Evolutionary conservation across 371 early-diverging fungal genomes (phyloP).

Genomic region (Gilbertella persicaria): DNA sequence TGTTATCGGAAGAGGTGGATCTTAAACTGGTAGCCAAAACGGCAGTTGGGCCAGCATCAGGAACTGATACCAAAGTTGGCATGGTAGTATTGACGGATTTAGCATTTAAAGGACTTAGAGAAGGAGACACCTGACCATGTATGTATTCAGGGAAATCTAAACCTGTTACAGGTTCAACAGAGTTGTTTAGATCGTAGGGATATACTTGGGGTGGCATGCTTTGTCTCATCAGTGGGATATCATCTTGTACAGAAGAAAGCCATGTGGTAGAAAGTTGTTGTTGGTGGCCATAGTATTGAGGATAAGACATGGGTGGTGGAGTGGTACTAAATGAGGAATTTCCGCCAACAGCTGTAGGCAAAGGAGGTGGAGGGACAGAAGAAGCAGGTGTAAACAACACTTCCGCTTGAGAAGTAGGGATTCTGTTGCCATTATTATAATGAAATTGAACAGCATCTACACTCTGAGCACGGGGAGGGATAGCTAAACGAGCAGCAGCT

Average conservation of each 20-base stretch:
- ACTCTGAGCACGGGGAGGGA: slow-evolving; percentile 31
- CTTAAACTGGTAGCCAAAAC: slow-evolving; percentile 27
- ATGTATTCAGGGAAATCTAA: slow-evolving; percentile 35
- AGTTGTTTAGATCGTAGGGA: slow-evolving; percentile 16
- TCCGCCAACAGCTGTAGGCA: not conserved
- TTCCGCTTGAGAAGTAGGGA: slow-evolving; percentile 5
- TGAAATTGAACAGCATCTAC: slow-evolving; percentile 34
- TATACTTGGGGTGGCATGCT: slow-evolving; percentile 36
- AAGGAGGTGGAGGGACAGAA: slow-evolving; percentile 19
- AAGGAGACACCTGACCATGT: slow-evolving; percentile 29
- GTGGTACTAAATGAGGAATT: slow-evolving; percentile 1
- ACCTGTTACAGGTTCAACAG: not conserved
- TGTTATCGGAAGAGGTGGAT: not conserved
- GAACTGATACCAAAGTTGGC: slow-evolving; percentile 42
- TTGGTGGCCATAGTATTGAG: not conserved
- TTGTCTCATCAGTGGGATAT: slow-evolving; percentile 23
- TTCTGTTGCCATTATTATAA: not conserved
- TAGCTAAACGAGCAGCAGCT: slow-evolving; percentile 16
- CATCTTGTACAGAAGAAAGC: slow-evolving; percentile 2
- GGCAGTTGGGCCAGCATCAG: slow-evolving; percentile 51
- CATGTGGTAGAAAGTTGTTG: slow-evolving; percentile 2
- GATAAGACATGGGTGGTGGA: slow-evolving; percentile 27
- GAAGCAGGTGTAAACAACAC: slow-evolving; percentile 11
- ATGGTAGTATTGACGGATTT: slow-evolving; percentile 7
- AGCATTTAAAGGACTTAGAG: slow-evolving; percentile 23